Percentiles rank a stretch among this genome's conserved stretches.
phyloP scores from a whole-genome alignment of 1,139 yeast genomes.

The Spathaspora jeffriesii region DNA sequence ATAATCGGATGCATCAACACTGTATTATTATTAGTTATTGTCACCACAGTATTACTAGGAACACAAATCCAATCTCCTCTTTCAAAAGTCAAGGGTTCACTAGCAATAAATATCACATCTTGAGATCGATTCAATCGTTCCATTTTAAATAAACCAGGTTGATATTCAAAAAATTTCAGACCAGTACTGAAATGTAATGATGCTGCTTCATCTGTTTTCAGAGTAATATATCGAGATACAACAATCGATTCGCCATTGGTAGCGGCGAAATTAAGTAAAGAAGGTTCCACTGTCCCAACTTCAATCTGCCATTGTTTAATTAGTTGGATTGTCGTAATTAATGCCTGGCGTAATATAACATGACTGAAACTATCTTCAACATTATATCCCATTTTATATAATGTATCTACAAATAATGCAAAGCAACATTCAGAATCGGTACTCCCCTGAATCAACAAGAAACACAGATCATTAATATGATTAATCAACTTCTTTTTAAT shows the following conservation, averaged over 20 bases:
- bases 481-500: conserved; percentile 74
- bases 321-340: conserved; percentile 69
- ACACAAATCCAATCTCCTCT: conserved; percentile 98
- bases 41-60: conserved; percentile 87
- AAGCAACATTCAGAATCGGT: conserved; percentile 97
- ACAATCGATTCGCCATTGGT: conserved; percentile 93
- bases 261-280: conserved; percentile 88
- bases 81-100: conserved; percentile 95
- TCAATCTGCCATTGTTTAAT: conserved; percentile 66
- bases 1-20: conserved; percentile 87
- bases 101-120: conserved; percentile 93
- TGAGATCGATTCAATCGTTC: conserved; percentile 91
- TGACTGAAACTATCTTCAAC: conserved; percentile 59
- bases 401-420: conserved; percentile 80
- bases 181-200: conserved; percentile 95
- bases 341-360: conserved; percentile 61
- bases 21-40: conserved; percentile 76
- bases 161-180: conserved; percentile 84
- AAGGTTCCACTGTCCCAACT: conserved; percentile 61
- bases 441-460: conserved; percentile 82
- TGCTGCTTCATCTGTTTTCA: conserved; percentile 93
- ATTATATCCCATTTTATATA: conserved; percentile 74
- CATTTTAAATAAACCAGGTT: conserved; percentile 91
- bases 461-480: conserved; percentile 78
- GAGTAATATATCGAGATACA: conserved; percentile 85